Evolutionary conservation across 2,329 filamentous ascomycete genomes (phyloP).

Genomic region (Plenodomus biglobosus): DNA sequence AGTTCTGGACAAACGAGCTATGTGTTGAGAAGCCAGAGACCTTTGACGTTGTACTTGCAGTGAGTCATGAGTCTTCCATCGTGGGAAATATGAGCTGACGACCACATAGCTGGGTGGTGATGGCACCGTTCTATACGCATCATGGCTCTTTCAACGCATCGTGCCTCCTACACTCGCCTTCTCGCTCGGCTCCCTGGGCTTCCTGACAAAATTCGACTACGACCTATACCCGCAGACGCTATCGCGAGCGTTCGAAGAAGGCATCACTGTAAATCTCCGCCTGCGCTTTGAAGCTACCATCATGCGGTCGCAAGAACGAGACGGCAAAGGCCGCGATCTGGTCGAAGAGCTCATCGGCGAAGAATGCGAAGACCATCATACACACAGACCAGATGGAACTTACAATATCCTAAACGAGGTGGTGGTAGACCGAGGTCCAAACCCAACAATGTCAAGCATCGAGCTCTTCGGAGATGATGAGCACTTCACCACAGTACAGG

Average conservation of each 20-base stretch:
- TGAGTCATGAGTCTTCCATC: constrained; percentile 33
- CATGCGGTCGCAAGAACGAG: constrained; percentile 70
- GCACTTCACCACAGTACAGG: constrained; percentile 90
- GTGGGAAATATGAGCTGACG: constrained; percentile 3
- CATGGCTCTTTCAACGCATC: constrained; percentile 94
- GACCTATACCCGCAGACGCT: constrained; percentile 70
- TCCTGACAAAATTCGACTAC: constrained; percentile 96
- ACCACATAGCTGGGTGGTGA: constrained; percentile 71
- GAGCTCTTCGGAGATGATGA: constrained; percentile 95
- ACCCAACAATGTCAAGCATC: constrained; percentile 87
- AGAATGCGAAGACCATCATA: constrained; percentile 79
- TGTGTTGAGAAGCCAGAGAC: constrained; percentile 77
- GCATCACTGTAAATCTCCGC: constrained; percentile 83
- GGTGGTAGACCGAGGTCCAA: constrained; percentile 92
- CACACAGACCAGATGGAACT: constrained; percentile 79
- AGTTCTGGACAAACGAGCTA: constrained; percentile 81
- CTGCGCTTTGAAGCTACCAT: constrained; percentile 90
- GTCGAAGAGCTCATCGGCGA: constrained; percentile 90
- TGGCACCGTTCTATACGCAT: constrained; percentile 94
- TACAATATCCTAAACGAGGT: constrained; percentile 95
- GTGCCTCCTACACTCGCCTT: constrained; percentile 94
- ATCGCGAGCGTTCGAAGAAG: constrained; percentile 71
- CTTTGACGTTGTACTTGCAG: constrained; percentile 90
- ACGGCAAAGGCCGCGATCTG: constrained; percentile 51
- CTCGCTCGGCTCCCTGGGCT: constrained; percentile 85